These are phyloP conservation scores for Pilasporangium apinafurcum DNA, from an alignment of 352 stramenopile species.

Conservation along the genomic window DNA sequence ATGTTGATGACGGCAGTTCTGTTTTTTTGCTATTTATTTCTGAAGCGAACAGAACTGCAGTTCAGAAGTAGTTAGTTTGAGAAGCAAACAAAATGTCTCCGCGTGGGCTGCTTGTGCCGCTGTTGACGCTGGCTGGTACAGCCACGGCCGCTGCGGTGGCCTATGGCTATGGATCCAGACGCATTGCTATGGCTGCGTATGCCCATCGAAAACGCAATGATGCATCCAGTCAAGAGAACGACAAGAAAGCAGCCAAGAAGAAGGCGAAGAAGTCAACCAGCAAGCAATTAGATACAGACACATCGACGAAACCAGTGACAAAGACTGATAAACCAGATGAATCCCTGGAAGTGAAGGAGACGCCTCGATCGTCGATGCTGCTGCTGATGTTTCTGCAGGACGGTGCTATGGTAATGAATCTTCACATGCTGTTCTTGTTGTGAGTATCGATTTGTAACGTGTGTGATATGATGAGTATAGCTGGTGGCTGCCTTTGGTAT, in stretches of 20 bases:
- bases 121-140: conserved; percentile 29
- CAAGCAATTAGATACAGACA: neutral
- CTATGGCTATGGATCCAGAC: conserved; percentile 11
- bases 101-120: conserved; percentile 19
- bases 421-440: neutral
- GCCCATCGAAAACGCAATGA: conserved; percentile 6
- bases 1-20: too few relatives aligned
- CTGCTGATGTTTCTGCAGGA: conserved; percentile 42
- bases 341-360: conserved; percentile 4
- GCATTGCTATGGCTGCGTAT: conserved; percentile 6
- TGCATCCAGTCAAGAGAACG: neutral
- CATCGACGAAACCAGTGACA: neutral
- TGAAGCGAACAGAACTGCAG: neutral
- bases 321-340: conserved; percentile 3
- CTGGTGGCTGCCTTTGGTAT: conserved; percentile 41
- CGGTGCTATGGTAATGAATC: conserved; percentile 23
- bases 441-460: conserved; percentile 3
- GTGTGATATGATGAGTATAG: conserved; percentile 1
- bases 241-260: conserved; percentile 7
- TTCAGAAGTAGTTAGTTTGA: too few relatives aligned
- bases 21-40: too few relatives aligned
- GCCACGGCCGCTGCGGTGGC: conserved; percentile 19
- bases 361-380: conserved; percentile 19
- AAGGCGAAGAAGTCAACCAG: neutral
- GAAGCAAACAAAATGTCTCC: conserved; percentile 14